Conservation (phyloP, 805 yeast species). For the Lipomyces yamadae region DNA sequence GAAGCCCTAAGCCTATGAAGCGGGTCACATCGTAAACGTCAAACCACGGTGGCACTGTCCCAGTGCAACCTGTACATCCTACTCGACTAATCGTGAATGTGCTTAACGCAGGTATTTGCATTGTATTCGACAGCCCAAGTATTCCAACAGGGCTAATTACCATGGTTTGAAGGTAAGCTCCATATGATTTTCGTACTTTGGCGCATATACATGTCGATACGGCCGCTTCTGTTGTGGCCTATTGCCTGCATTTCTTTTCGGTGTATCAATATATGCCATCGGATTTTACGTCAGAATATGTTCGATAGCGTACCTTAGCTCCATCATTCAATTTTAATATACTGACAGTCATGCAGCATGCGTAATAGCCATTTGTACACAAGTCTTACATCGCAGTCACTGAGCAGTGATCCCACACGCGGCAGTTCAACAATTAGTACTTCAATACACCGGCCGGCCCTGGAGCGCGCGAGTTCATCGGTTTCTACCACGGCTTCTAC, state of each 20-base stretch:
- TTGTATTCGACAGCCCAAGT: neutral
- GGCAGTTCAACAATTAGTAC: neutral
- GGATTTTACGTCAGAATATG: too few relatives aligned
- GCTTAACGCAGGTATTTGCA: neutral
- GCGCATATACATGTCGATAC: neutral
- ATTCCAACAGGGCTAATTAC: neutral
- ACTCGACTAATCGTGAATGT: neutral
- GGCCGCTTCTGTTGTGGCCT: neutral
- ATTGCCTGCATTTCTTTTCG: neutral
- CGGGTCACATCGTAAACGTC: neutral
- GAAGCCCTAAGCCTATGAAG: conserved; percentile 16
- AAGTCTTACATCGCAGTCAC: conserved; percentile 2
- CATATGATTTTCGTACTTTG: neutral
- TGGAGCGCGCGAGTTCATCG: conserved; percentile 24
- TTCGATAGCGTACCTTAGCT: neutral
- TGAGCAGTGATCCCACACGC: conserved; percentile 1
- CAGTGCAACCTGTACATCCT: neutral
- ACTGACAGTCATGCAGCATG: neutral
- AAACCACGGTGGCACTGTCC: neutral
- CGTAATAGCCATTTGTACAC: conserved; percentile 4
- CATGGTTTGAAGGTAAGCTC: neutral
- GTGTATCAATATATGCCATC: neutral
- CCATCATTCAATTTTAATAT: neutral
- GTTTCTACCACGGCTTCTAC: conserved; percentile 11
- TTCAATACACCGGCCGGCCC: conserved; percentile 16